A percentile compares a stretch with the other conserved stretches of the same genome.
These are phyloP conservation scores for Voacanga thouarsii DNA, from an alignment of 257 asterid genomes.

Conservation along the genomic window DNA sequence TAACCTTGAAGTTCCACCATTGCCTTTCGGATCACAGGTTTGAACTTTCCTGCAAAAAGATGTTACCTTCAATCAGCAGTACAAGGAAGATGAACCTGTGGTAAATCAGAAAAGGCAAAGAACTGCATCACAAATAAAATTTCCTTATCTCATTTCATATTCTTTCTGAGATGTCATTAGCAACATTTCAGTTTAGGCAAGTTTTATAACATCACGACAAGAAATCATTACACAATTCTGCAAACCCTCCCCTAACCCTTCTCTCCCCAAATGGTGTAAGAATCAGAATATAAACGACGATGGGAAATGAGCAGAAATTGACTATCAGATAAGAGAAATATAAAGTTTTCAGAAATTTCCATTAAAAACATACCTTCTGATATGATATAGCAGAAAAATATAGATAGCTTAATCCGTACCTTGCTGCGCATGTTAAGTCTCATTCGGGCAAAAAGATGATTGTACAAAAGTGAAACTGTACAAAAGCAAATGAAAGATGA, in stretches of 20 bases:
- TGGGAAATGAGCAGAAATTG: neutral
- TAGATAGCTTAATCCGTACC: neutral
- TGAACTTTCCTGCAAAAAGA: constrained; percentile 62
- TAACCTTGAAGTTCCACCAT: constrained; percentile 97
- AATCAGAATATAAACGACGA: neutral
- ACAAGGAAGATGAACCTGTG: neutral
- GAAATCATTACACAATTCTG: neutral
- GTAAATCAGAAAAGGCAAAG: neutral
- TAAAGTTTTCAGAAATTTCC: neutral
- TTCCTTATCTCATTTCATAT: neutral
- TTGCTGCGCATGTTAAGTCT: neutral
- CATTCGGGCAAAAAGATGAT: neutral
- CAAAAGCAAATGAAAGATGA: constrained; percentile 7
- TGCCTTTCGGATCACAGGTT: constrained; percentile 98
- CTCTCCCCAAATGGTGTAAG: neutral
- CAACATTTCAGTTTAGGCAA: neutral
- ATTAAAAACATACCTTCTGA: neutral
- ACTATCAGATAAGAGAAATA: neutral
- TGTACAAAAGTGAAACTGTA: neutral
- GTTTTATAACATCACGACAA: neutral
- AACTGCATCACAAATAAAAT: neutral
- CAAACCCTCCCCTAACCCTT: neutral
- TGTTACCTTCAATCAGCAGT: neutral
- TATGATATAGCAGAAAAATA: neutral
- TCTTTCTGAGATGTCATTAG: neutral